These are phyloP conservation scores for Thermochaetoides thermophila DNA, from an alignment of 495 filamentous ascomycete genomes.

Conservation along the genomic window DNA sequence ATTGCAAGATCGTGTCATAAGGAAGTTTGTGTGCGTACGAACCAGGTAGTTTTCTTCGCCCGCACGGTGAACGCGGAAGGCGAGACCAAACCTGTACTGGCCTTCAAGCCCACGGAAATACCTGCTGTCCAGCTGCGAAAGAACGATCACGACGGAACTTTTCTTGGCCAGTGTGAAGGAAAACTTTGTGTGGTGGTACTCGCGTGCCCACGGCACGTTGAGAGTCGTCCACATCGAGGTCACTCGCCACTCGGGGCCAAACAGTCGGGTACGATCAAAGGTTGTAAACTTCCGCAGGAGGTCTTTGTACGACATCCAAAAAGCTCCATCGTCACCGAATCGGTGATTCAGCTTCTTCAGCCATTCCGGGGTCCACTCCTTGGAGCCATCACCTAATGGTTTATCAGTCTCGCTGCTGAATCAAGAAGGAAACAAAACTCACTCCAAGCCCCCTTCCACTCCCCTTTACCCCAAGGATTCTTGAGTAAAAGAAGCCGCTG, in stretches of 20 bases:
- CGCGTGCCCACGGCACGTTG: slow-evolving; percentile 69
- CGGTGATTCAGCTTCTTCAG: slow-evolving; percentile 61
- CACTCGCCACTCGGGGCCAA: slow-evolving; percentile 69
- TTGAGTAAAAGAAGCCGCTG: slow-evolving; percentile 58
- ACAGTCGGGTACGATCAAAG: slow-evolving; percentile 80
- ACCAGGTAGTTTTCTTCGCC: slow-evolving; percentile 76
- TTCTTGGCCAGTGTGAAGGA: slow-evolving; percentile 48
- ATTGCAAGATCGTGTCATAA: slow-evolving; percentile 63
- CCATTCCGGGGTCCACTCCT: slow-evolving; percentile 87
- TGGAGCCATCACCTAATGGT: slow-evolving; percentile 49
- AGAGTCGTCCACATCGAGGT: slow-evolving; percentile 75
- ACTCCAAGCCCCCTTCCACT: slow-evolving; percentile 75
- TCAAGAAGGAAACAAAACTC: slow-evolving; percentile 1
- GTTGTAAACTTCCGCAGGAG: slow-evolving; percentile 68
- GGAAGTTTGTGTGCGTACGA: slow-evolving; percentile 54
- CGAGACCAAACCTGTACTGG: slow-evolving; percentile 63
- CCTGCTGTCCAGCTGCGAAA: slow-evolving; percentile 70
- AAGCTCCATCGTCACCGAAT: slow-evolving; percentile 78
- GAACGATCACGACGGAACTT: slow-evolving; percentile 60
- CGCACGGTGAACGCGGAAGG: slow-evolving; percentile 70
- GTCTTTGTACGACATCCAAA: slow-evolving; percentile 61
- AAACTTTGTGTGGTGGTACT: slow-evolving; percentile 78
- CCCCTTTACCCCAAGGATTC: slow-evolving; percentile 80
- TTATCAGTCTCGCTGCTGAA: slow-evolving; percentile 1
- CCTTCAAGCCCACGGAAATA: slow-evolving; percentile 77